These are phyloP conservation scores for Leishmania gerbilli DNA, from an alignment of 208 protist species.

Conservation along the genomic window DNA sequence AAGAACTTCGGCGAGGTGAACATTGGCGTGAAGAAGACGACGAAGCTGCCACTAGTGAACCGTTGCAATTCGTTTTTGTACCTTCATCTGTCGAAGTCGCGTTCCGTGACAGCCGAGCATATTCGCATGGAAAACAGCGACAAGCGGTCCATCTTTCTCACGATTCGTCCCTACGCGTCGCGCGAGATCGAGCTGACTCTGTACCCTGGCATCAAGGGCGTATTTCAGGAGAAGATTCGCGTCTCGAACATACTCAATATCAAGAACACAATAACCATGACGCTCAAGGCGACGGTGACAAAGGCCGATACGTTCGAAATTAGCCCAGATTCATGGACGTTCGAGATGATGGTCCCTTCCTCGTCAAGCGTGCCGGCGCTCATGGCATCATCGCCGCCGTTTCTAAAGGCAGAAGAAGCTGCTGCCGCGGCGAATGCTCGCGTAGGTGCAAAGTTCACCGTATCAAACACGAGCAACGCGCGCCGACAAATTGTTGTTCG, in stretches of 20 bases:
- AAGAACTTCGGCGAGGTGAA: conserved; percentile 91
- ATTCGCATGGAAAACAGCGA: conserved; percentile 84
- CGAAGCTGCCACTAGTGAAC: conserved; percentile 81
- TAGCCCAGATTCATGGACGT: conserved; percentile 81
- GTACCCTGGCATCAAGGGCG: conserved; percentile 83
- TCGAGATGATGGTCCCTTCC: conserved; percentile 64
- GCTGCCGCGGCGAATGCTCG: conserved; percentile 28
- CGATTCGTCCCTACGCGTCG: conserved; percentile 77
- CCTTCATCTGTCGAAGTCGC: conserved; percentile 74
- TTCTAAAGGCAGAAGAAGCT: neutral
- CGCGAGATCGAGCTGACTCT: conserved; percentile 83
- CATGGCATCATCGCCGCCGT: conserved; percentile 7
- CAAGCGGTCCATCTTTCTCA: conserved; percentile 60
- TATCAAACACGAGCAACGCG: conserved; percentile 78
- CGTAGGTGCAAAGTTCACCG: conserved; percentile 70
- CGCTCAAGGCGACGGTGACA: conserved; percentile 79
- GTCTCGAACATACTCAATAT: conserved; percentile 78
- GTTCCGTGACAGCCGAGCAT: conserved; percentile 82
- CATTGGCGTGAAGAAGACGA: conserved; percentile 81
- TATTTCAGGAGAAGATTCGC: conserved; percentile 76
- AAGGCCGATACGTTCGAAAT: conserved; percentile 91
- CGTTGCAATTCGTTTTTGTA: conserved; percentile 75
- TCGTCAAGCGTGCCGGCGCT: conserved; percentile 18
- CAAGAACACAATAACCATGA: conserved; percentile 61
- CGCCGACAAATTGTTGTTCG: conserved; percentile 59